phyloP scores from a whole-genome alignment of 805 yeast species.

The Zygoascus biomembranicola region DNA sequence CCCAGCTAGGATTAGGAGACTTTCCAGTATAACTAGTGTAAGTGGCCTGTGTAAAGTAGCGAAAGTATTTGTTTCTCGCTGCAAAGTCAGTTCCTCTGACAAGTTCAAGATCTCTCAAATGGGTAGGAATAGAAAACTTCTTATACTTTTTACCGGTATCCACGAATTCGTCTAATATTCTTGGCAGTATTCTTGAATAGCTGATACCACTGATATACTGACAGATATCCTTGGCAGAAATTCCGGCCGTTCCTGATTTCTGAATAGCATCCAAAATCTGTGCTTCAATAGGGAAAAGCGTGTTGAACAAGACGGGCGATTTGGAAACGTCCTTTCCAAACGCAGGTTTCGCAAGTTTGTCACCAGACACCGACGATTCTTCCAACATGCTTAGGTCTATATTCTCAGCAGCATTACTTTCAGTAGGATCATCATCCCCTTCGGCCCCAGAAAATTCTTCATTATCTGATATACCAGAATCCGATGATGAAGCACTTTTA shows the following conservation, averaged over 20 bases:
- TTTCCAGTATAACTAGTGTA: conserved; percentile 29
- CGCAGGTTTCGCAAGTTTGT: neutral
- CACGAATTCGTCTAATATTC: conserved; percentile 42
- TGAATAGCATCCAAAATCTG: conserved; percentile 50
- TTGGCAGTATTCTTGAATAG: conserved; percentile 44
- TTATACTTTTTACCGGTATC: conserved; percentile 28
- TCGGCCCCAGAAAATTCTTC: conserved; percentile 32
- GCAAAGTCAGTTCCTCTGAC: conserved; percentile 61
- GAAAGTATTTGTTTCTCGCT: conserved; percentile 64
- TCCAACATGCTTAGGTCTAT: neutral
- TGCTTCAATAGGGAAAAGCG: conserved; percentile 52
- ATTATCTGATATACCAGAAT: conserved; percentile 18
- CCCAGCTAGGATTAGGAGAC: conserved; percentile 23
- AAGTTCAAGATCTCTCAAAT: conserved; percentile 33
- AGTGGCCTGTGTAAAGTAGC: conserved; percentile 46
- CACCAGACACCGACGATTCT: neutral
- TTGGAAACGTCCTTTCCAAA: neutral
- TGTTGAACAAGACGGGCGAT: conserved; percentile 31
- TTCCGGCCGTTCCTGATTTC: conserved; percentile 40
- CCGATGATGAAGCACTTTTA: conserved; percentile 24
- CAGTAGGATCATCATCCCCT: conserved; percentile 20
- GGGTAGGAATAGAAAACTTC: conserved; percentile 16
- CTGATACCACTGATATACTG: conserved; percentile 45
- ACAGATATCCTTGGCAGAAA: conserved; percentile 49
- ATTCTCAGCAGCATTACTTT: conserved; percentile 8